Base-by-base conservation (phyloP, 1,139 yeast genomes). In the Pichia sp. region DNA sequence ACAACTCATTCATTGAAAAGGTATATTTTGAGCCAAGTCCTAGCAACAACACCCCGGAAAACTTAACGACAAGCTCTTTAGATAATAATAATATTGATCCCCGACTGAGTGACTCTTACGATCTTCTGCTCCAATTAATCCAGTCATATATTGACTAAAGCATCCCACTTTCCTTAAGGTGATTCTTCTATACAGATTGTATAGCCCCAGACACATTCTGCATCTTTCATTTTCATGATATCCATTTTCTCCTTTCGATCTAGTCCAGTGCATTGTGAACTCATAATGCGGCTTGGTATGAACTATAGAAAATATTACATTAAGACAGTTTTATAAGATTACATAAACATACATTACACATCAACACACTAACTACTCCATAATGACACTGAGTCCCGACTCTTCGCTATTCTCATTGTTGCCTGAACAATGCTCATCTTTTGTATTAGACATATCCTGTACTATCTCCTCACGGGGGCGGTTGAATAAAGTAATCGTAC, bases 401-500 rank as follows among this genome's bases (percentile, higher is more conserved):
- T 9, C 17, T 24, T 46, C 51, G 27, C 29, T 9, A 44, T 14
- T 33, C 10, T n/a, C 45, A 45, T 20, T n/a, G 41, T 12, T 4
- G 6, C 41, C 50, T 44, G 6, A 17, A 5, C 31, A 38, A 17
- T 3, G 31, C 12, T 36, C 49, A 4, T 36, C 42, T 33, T 41
- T 17, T 8, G 7, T 17, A 7, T 20, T n/a, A 17, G 10, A 16
- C 8, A 12, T 41, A 6, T 49, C 46, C 41, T 48, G 27, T 4
- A 16, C n/a, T 16, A 10, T 14, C n/a, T 34, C 38, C n/a, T 34
- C 38, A 6, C 38, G 38, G 12, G 48, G n/a, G 24, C 30, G 24
- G 6, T 49, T 46, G 30, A n/a, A 56, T 14, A 56, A 24, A 4
- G 58, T 56, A 16, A 56, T 51, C 8, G 58, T 56, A 14, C 51